Evolutionary conservation across 2,329 filamentous ascomycete genomes (phyloP), one percentile per base, ranked within the genome.

Genomic region (Saccharata proteae): DNA sequence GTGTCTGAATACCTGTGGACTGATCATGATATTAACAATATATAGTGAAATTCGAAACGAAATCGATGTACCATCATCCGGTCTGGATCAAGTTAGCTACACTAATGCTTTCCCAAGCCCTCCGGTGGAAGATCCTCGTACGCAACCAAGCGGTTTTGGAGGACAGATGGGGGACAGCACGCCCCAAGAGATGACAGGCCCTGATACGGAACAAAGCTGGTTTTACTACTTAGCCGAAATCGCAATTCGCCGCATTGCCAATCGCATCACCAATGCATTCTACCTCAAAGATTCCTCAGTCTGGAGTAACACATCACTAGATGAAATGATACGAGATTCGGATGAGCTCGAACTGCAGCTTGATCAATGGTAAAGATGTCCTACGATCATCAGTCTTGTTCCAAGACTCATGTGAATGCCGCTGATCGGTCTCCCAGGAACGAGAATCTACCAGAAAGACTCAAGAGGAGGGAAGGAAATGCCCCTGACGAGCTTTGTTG

Each of bases 141-240:
- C 33, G 3, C 26, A 14, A 6, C 19, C 28, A n/a, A n/a, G n/a
- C n/a, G n/a, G n/a, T n/a, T n/a, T n/a, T n/a, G n/a, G n/a, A n/a
- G n/a, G n/a, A n/a, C 16, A 29, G 18, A 15, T 29, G 31, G 14
- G 26, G 26, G 4, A 20, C 27, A n/a, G 13, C 16, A n/a, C 37
- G 35, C 8, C 30, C 39, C 12, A 28, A 29, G 30, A 41, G 20
- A 27, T 42, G 16, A 27, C 42, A 3, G 32, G 42, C 4, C 29
- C 39, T 5, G 43, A 49, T 18, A 39, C 40, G 9, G 46, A 49
- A 15, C 40, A 38, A 19, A 47, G 43, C 15, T 49, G 47, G 48
- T 49, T 45, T 32, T 50, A 51, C 34, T 49, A 51, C 35, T 36
- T 52, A 8, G 40, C 46, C 4, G 48, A 51, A 13, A 51, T 52